Conservation (phyloP, 2,329 filamentous ascomycete genomes). For the Colletotrichum gigasporum region DNA sequence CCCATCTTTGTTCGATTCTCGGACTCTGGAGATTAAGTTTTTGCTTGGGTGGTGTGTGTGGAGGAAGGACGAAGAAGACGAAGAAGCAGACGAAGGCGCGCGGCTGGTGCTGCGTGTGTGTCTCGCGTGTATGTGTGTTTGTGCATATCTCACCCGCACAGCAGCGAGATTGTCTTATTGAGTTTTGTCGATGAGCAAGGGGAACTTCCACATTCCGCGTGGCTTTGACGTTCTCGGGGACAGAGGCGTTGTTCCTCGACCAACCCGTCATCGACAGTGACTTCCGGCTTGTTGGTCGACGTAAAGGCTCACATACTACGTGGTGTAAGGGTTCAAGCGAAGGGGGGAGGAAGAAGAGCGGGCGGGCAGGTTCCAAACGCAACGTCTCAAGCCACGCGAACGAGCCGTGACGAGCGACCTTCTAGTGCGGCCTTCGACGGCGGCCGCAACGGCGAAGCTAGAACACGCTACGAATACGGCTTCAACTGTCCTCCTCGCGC, state of each 20-base stretch:
- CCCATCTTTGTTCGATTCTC: not conserved
- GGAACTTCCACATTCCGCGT: not conserved
- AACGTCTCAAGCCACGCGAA: conserved; percentile 28
- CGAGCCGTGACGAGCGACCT: conserved; percentile 3
- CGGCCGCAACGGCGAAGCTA: conserved; percentile 27
- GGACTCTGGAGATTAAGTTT: conserved; percentile 6
- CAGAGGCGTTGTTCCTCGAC: not conserved
- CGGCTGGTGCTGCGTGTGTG: not conserved
- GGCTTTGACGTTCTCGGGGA: not conserved
- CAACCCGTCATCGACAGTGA: not conserved
- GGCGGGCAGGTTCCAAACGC: not conserved
- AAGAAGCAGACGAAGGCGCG: not conserved
- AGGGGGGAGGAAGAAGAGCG: not conserved
- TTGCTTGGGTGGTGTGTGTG: not conserved
- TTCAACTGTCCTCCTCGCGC: too few relatives aligned
- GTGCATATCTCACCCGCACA: not conserved
- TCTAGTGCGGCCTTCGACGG: conserved; percentile 13
- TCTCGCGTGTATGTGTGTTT: not conserved
- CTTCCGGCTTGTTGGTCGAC: not conserved
- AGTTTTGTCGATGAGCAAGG: not conserved
- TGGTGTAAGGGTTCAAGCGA: conserved; percentile 15
- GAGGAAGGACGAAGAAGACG: not conserved
- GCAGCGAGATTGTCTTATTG: conserved; percentile 13
- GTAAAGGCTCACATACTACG: conserved; percentile 14
- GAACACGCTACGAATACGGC: too few relatives aligned